Conservation (phyloP, 1,139 yeast genomes). For the Saccharomyces hybrid region DNA sequence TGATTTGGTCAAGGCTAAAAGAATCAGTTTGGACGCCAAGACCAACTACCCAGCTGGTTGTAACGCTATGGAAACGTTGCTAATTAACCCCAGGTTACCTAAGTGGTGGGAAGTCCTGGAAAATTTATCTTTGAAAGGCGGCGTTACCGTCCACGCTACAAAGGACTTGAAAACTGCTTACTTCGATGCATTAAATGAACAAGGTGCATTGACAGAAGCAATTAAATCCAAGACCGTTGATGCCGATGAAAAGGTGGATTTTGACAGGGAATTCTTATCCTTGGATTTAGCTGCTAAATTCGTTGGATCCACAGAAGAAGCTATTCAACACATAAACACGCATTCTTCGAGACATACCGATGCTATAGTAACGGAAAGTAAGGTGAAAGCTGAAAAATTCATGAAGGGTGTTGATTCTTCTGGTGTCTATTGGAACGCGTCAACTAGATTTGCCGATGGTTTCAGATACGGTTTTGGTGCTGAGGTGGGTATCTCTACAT, state of each 20-base stretch:
- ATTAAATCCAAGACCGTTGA: conserved; percentile 31
- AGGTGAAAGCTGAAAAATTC: conserved; percentile 63
- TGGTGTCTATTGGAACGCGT: conserved; percentile 96
- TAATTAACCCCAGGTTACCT: conserved; percentile 51
- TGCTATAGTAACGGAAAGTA: conserved; percentile 71
- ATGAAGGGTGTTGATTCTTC: conserved; percentile 86
- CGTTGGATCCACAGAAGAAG: conserved; percentile 55
- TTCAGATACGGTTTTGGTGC: conserved; percentile 97
- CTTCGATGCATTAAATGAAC: conserved; percentile 19
- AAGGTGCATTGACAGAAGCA: conserved; percentile 25
- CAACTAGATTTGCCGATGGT: conserved; percentile 97
- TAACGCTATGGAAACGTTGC: conserved; percentile 85
- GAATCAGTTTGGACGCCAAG: conserved; percentile 75
- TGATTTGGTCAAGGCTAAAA: conserved; percentile 65
- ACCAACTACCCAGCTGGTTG: conserved; percentile 98
- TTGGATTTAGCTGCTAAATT: conserved; percentile 69
- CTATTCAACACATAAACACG: conserved; percentile 75
- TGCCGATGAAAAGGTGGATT: conserved; percentile 52
- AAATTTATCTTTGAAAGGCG: conserved; percentile 47
- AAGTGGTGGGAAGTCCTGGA: conserved; percentile 39
- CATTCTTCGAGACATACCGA: conserved; percentile 98
- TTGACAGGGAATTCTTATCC: conserved; percentile 75
- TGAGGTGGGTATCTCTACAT: conserved; percentile 95
- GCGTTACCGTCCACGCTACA: conserved; percentile 65
- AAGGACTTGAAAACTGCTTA: conserved; percentile 38